Evolutionary conservation across 2,329 filamentous ascomycete species (phyloP).

Genomic region (Fusarium liriodendri): DNA sequence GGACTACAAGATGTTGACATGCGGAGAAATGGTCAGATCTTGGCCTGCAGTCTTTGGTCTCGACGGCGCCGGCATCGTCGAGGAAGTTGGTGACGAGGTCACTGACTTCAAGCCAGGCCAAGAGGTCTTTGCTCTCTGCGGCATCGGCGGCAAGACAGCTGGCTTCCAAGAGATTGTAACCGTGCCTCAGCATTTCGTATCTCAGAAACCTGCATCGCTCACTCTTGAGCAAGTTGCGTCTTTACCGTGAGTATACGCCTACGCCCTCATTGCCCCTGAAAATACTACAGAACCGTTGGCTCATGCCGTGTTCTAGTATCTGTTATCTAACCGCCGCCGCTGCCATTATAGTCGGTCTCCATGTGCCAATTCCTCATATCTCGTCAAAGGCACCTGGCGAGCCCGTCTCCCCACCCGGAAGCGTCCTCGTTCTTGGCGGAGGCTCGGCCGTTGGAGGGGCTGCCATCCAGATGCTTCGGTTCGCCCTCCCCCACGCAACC

Average conservation of each 20-base stretch:
- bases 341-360: constrained; percentile 30
- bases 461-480: constrained; percentile 35
- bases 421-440: constrained; percentile 36
- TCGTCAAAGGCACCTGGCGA: constrained; percentile 9
- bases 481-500: constrained; percentile 21
- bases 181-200: constrained; percentile 33
- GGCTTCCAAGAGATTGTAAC: constrained; percentile 35
- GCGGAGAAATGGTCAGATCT: constrained; percentile 27
- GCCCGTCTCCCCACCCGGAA: background rate
- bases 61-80: constrained; percentile 38
- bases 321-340: constrained; percentile 36
- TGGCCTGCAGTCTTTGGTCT: constrained; percentile 36
- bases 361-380: constrained; percentile 32
- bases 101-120: constrained; percentile 49
- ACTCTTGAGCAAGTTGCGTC: constrained; percentile 32
- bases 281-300: constrained; percentile 3
- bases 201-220: constrained; percentile 24
- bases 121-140: constrained; percentile 48
- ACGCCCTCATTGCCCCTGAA: background rate
- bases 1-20: constrained; percentile 36
- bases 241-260: constrained; percentile 28
- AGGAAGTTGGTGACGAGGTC: constrained; percentile 36
- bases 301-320: constrained; percentile 17
- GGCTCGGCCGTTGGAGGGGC: constrained; percentile 33
- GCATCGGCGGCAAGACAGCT: constrained; percentile 32